These are phyloP conservation scores for Cladosporium cucumerinum DNA, from an alignment of 2,329 filamentous ascomycete genomes.

Conservation along the genomic window DNA sequence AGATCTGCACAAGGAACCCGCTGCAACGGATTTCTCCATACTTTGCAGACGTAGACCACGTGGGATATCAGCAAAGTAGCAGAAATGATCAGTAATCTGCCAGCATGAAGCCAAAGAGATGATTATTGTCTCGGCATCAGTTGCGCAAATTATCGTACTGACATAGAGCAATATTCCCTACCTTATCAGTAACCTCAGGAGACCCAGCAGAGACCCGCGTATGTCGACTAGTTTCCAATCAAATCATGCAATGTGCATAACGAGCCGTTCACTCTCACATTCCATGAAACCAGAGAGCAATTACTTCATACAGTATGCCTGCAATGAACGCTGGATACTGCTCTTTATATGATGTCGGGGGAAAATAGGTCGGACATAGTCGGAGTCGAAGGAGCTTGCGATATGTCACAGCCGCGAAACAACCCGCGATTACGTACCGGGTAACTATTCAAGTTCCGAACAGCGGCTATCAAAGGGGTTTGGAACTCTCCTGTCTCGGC, in stretches of 20 bases:
- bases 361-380: not conserved
- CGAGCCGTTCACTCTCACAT: not conserved
- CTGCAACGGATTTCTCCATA: not conserved
- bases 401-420: not conserved
- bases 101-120: too few species aligned
- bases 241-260: not conserved
- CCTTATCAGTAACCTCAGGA: not conserved
- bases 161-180: not conserved
- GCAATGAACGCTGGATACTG: not conserved
- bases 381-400: not conserved
- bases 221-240: not conserved
- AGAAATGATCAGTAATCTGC: not conserved
- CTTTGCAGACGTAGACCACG: not conserved
- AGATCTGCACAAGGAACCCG: too few species aligned
- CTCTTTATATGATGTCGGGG: not conserved
- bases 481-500: not conserved
- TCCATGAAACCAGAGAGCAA: not conserved
- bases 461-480: not conserved
- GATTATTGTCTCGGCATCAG: too few species aligned
- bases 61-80: not conserved
- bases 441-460: not conserved
- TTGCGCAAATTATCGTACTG: too few species aligned
- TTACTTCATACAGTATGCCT: not conserved
- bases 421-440: not conserved
- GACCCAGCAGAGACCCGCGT: not conserved